Evolutionary conservation across 2,329 filamentous ascomycete species (phyloP), one percentile per base, ranked within the genome.

Genomic region (Aureobasidium melanogenum): DNA sequence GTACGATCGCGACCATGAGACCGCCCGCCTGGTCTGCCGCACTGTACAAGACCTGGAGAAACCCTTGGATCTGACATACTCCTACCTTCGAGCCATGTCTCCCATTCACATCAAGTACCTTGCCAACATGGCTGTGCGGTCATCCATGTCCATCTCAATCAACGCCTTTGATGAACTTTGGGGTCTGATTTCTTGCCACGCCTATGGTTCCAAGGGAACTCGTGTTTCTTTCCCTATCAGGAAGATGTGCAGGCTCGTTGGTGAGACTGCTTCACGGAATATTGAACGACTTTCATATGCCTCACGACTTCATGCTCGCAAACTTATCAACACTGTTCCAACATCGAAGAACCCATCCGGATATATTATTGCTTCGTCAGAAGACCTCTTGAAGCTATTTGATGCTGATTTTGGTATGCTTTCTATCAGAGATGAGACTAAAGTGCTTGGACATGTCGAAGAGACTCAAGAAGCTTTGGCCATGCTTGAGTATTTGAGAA

Each of bases 101-200:
- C 91, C 91, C 0, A 92, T 96, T 44, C 90, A 94, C 69, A 73
- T 96, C 60, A 95, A 95, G 69, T 96, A 96, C 67, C 79, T 96
- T 3, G 82, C 77, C 6, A 91, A 96, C 70, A 96, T 96, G 91
- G 87, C 86, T 8, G 91, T 96, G 0, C 85, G 91, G n/a, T 90
- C 90, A 0, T 96, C 90, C 65, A 96, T 96, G 91, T 96, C 91
- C 0, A 91, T 96, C 63, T 95, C 91, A 1, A 89, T 96, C 69
- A 94, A 91, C 65, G 89, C 89, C 0, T 94, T 95, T 67, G 81
- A 83, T 66, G 88, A 95, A 67, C 76, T 96, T 0, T 96, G 91
- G 92, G 92, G 91, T 0, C 76, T 96, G 30, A 91, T 96, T 43
- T 86, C 90, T 1, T 96, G 91, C 63, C 91, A 96, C 70, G 84